Base-by-base conservation (phyloP, 1,139 yeast species). In the Candida anutae region DNA sequence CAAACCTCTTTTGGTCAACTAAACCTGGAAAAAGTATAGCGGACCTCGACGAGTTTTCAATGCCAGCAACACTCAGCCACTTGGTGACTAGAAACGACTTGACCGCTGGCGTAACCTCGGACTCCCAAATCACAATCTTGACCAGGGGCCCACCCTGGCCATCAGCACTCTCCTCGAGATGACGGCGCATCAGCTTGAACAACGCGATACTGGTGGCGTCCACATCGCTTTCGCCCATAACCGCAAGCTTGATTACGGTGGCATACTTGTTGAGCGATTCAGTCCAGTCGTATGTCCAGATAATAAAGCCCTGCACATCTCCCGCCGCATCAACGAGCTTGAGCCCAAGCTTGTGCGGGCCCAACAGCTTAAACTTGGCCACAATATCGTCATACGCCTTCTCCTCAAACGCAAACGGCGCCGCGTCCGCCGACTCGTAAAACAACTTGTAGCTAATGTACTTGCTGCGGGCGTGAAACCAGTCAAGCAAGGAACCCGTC, bases 381-480 rank as follows among this genome's bases (percentile, higher is more conserved):
- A 41, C 40, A 1, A 62, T 47, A 9, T 53, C 42, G 2, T 50
- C 50, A 32, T 53, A 49, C n/a, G 48, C 29, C 18, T 45, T 46
- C 12, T 37, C 31, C 8, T 29, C 30, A 28, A 56, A 51, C 34
- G 59, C 57, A 26, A 55, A 36, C 14, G 26, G 24, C 6, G 28
- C 23, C 4, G 30, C 28, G 16, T 39, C 43, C 15, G 17, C 35
- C 27, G 21, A 29, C 16, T 43, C 42, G 26, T 50, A 43, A 30
- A 52, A 51, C 22, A 57, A 34, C 33, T 50, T 52, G 29, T 54
- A 48, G 24, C 61, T 46, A 25, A 62, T 48, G 33, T 45, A 62
- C 32, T 64, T 65, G 16, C 62, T 45, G 34, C 71, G 46, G 28
- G 63, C 46, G 34, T 65, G 71, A 38, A 61, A 64, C 72, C 72